Evolutionary conservation across 805 yeast species (phyloP).

Genomic region (Candida insectalens): DNA sequence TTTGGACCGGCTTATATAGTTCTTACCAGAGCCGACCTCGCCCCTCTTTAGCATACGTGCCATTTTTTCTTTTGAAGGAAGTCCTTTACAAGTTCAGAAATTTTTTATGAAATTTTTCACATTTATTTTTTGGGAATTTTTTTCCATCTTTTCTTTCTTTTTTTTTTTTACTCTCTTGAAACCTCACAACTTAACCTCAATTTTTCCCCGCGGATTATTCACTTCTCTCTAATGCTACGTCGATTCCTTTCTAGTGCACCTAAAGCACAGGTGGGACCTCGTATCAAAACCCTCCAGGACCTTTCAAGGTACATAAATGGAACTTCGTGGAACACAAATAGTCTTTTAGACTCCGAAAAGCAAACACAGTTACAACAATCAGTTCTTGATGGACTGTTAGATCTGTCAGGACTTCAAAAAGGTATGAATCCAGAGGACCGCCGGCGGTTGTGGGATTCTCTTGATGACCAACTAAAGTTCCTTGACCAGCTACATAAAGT

Average conservation of each 20-base stretch:
- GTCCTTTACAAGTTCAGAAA: not conserved
- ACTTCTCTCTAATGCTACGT: not conserved
- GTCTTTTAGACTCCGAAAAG: slow-evolving; percentile 8
- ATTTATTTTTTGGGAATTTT: not conserved
- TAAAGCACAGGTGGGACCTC: no score
- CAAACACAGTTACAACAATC: slow-evolving; percentile 7
- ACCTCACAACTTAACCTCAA: no score
- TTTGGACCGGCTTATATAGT: slow-evolving; percentile 88
- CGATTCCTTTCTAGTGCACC: not conserved
- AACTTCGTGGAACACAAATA: slow-evolving; percentile 20
- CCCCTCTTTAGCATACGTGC: slow-evolving; percentile 77
- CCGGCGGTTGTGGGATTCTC: slow-evolving; percentile 21
- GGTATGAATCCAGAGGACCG: slow-evolving; percentile 20
- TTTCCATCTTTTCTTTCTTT: not conserved
- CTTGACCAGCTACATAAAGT: slow-evolving; percentile 33
- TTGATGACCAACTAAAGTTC: slow-evolving; percentile 41
- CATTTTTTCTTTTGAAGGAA: slow-evolving; percentile 24
- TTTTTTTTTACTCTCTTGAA: no score
- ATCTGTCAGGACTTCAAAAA: slow-evolving; percentile 39
- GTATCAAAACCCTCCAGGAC: slow-evolving; percentile 8
- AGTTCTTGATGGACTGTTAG: slow-evolving; percentile 26
- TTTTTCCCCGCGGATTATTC: not conserved
- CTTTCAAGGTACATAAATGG: slow-evolving; percentile 10
- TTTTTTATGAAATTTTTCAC: slow-evolving; percentile 1
- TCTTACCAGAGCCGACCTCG: slow-evolving; percentile 80